Evolutionary conservation across 108 stramenopile species (phyloP).

Genomic region (Poteriospumella lacustris): DNA sequence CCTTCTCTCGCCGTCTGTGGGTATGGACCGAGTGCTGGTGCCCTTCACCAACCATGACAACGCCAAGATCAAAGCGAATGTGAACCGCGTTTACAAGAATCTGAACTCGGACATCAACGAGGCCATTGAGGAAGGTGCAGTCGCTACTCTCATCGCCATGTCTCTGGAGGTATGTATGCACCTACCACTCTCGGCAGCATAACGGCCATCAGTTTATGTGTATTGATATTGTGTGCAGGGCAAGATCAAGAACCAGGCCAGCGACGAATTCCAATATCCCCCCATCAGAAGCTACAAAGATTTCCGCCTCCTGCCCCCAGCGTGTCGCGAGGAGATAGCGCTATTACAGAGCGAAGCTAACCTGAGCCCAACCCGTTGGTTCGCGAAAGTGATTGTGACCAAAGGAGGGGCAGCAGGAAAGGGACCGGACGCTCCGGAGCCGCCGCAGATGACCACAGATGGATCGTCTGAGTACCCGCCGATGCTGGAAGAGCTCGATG

Average conservation of each 20-base stretch:
- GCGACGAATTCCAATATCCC: slow-evolving; percentile 4
- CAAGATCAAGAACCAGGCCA: not conserved
- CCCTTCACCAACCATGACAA: not conserved
- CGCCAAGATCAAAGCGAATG: slow-evolving; percentile 3
- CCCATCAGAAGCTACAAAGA: not conserved
- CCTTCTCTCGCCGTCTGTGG: not conserved
- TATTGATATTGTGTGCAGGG: slow-evolving; percentile 9
- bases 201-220: not conserved
- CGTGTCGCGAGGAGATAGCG: not conserved
- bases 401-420: slow-evolving; percentile 22
- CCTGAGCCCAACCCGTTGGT: not conserved
- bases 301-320: not conserved
- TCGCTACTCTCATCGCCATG: slow-evolving; percentile 36
- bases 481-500: slow-evolving; percentile 15
- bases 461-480: not conserved
- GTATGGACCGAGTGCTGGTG: not conserved
- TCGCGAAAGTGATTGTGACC: not conserved
- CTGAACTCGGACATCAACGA: slow-evolving; percentile 22
- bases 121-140: slow-evolving; percentile 40
- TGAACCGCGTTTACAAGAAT: slow-evolving; percentile 27
- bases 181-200: not conserved
- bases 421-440: slow-evolving; percentile 11
- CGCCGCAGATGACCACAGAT: not conserved
- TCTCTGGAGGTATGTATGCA: slow-evolving; percentile 1
- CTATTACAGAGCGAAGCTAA: too few species aligned